These are phyloP conservation scores for Aspergillus carbonarius DNA, from an alignment of 2,329 filamentous ascomycete genomes.

Conservation along the genomic window DNA sequence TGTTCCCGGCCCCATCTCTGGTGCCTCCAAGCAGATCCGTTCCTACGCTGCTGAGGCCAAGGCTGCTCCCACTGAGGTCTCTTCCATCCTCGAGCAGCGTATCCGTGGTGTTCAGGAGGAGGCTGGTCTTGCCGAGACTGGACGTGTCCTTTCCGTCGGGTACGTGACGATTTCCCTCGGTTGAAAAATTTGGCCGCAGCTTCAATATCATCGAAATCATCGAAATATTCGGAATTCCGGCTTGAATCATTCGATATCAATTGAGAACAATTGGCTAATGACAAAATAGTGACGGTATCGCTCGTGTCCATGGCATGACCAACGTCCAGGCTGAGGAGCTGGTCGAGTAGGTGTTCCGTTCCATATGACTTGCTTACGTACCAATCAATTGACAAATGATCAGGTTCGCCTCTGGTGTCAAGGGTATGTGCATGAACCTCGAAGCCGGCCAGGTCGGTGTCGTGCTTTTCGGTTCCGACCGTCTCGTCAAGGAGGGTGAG, in stretches of 20 bases:
- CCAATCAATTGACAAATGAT: constrained; percentile 26
- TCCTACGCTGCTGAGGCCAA: constrained; percentile 91
- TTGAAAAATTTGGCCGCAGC: constrained; percentile 33
- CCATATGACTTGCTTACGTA: constrained; percentile 10
- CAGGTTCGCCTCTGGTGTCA: constrained; percentile 98
- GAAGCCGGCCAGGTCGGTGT: constrained; percentile 99
- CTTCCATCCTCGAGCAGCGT: constrained; percentile 98
- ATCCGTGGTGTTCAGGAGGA: constrained; percentile 99
- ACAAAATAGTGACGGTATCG: constrained; percentile 91
- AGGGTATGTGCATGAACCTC: constrained; percentile 99
- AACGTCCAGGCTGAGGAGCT: constrained; percentile 99
- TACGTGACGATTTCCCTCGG: constrained; percentile 57
- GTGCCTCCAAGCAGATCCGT: constrained; percentile 70
- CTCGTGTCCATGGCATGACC: constrained; percentile 99
- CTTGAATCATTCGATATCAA: neutral
- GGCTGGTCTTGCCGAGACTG: constrained; percentile 93
- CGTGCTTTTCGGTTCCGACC: constrained; percentile 99
- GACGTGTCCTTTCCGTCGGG: constrained; percentile 97
- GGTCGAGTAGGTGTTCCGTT: constrained; percentile 77
- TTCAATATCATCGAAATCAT: constrained; percentile 30
- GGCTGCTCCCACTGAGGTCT: constrained; percentile 95
- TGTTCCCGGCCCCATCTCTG: constrained; percentile 74
- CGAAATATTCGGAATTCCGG: constrained; percentile 23
- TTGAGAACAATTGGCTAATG: constrained; percentile 18
- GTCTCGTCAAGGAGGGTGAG: constrained; percentile 99